phyloP scores from a whole-genome alignment of 192 early-diverging fungal species.

The Podila minutissima region DNA sequence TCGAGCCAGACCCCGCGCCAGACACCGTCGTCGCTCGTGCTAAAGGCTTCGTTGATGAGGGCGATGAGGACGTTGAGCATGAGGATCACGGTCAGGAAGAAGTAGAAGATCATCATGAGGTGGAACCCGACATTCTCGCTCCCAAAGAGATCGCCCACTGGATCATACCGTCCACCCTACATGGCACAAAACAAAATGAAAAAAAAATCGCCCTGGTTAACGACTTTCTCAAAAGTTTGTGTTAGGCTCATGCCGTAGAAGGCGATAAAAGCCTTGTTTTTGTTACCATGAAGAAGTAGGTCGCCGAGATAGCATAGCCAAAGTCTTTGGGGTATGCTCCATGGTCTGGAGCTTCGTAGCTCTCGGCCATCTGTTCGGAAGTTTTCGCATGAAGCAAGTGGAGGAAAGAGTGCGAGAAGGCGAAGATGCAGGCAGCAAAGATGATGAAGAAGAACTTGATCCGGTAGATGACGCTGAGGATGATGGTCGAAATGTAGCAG shows the following conservation, averaged over 20 bases:
- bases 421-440: slow-evolving; percentile 24
- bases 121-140: slow-evolving; percentile 2
- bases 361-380: neutral
- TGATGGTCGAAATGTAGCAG: slow-evolving; percentile 33
- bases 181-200: neutral
- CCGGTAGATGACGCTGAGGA: slow-evolving; percentile 6
- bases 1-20: slow-evolving; percentile 31
- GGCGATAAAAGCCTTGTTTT: too few relatives aligned
- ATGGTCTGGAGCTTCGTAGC: neutral
- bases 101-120: slow-evolving; percentile 24
- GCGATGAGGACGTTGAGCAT: slow-evolving; percentile 43
- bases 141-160: neutral
- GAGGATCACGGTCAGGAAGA: slow-evolving; percentile 29
- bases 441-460: slow-evolving; percentile 46
- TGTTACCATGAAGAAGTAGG: slow-evolving; percentile 34
- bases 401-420: slow-evolving; percentile 19
- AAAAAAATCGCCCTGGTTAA: neutral
- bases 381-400: slow-evolving; percentile 17
- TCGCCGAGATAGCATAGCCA: slow-evolving; percentile 15
- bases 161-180: neutral
- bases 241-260: too few relatives aligned
- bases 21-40: slow-evolving; percentile 2
- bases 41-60: slow-evolving; percentile 31
- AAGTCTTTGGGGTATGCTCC: slow-evolving; percentile 7
- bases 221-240: too few relatives aligned